Conservation (phyloP, 495 filamentous ascomycete species). For the Chaetomium cochliodes region DNA sequence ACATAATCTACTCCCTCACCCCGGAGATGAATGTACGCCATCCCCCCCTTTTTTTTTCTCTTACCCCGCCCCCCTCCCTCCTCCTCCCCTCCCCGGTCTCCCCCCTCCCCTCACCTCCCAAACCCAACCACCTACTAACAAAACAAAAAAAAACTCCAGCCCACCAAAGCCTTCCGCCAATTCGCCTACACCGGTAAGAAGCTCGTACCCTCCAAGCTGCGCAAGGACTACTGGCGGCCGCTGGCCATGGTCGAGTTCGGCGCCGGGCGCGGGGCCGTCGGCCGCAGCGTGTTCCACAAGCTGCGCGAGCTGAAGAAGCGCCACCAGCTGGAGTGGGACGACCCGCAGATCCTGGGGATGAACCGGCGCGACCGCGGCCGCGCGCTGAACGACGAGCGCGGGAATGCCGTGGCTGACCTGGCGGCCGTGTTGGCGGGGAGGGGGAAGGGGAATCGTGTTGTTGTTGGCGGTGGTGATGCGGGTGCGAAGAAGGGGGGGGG, state of each 20-base stretch:
- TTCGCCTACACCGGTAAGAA: slow-evolving; percentile 90
- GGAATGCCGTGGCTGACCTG: slow-evolving; percentile 84
- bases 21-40: slow-evolving; percentile 63
- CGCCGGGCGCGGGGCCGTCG: slow-evolving; percentile 52
- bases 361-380: slow-evolving; percentile 56
- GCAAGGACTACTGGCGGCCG: slow-evolving; percentile 90
- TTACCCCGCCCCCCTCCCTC: no score
- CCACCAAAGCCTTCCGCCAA: slow-evolving; percentile 68
- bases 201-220: slow-evolving; percentile 69
- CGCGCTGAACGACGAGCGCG: slow-evolving; percentile 79
- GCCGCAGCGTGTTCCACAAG: slow-evolving; percentile 71
- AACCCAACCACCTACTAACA: neutral
- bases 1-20: slow-evolving; percentile 77
- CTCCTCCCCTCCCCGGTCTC: neutral
- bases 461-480: slow-evolving; percentile 7
- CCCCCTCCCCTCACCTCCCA: neutral
- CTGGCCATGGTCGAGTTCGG: slow-evolving; percentile 71
- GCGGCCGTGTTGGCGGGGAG: slow-evolving; percentile 66
- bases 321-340: slow-evolving; percentile 63
- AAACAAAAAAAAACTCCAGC: slow-evolving; percentile 51
- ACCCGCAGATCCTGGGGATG: slow-evolving; percentile 46
- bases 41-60: no score
- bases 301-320: slow-evolving; percentile 77
- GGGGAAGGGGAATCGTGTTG: slow-evolving; percentile 49
- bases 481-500: slow-evolving; percentile 28